These are phyloP conservation scores for Xenosphaeropsis pyriputrescens DNA, from an alignment of 2,329 filamentous ascomycete genomes.

Conservation along the genomic window DNA sequence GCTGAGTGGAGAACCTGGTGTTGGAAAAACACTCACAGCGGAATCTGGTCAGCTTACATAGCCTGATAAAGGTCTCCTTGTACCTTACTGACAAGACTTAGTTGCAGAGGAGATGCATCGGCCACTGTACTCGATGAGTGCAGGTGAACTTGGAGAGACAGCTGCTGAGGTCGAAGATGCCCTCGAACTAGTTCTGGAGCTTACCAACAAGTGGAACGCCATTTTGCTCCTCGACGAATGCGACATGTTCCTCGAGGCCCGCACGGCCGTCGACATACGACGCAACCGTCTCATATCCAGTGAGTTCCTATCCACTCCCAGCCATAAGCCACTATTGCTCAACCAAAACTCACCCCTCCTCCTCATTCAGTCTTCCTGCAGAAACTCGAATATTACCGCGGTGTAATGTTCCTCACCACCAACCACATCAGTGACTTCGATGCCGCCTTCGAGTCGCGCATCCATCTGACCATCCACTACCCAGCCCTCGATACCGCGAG, in stretches of 20 bases:
- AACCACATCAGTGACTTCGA: conserved; percentile 19
- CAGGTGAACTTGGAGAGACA: conserved; percentile 58
- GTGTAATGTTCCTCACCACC: conserved; percentile 23
- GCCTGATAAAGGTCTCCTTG: not conserved
- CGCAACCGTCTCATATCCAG: conserved; percentile 20
- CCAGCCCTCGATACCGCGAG: conserved; percentile 6
- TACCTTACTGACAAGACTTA: not conserved
- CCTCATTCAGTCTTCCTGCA: conserved; percentile 22
- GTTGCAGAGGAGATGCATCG: conserved; percentile 31
- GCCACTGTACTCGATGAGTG: conserved; percentile 34
- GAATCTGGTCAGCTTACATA: conserved; percentile 36
- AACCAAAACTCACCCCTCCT: conserved; percentile 22
- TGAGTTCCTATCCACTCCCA: conserved; percentile 32
- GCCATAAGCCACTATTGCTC: conserved; percentile 3
- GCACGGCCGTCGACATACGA: conserved; percentile 14
- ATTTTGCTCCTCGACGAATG: conserved; percentile 60
- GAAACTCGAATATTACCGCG: conserved; percentile 22
- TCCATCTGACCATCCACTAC: conserved; percentile 17
- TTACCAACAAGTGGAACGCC: conserved; percentile 59
- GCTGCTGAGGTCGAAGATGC: conserved; percentile 45
- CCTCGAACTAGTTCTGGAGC: conserved; percentile 52
- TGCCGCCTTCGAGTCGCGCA: conserved; percentile 18
- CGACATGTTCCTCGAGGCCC: conserved; percentile 30
- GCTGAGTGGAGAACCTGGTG: conserved; percentile 33
- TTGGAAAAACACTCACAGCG: conserved; percentile 51